phyloP scores from a whole-genome alignment of 1,284 basidiomycete genomes.

The Ceratobasidium sp. region DNA sequence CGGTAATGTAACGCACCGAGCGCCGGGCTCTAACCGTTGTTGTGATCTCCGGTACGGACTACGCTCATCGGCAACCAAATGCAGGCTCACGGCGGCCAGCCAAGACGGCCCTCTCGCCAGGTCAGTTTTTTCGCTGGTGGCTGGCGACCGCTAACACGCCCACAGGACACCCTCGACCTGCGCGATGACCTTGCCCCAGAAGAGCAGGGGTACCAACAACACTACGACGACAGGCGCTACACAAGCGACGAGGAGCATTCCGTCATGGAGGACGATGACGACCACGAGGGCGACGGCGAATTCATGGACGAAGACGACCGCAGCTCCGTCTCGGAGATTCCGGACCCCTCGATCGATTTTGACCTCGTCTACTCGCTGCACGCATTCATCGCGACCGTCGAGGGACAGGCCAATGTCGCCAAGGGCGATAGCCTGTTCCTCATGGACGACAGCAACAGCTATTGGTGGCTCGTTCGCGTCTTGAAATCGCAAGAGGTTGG shows the following conservation, averaged over 20 bases:
- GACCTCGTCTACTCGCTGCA: slow-evolving; percentile 90
- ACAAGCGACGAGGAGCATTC: slow-evolving; percentile 49
- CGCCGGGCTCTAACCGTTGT: slow-evolving; percentile 25
- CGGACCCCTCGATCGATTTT: slow-evolving; percentile 91
- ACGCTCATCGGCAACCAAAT: slow-evolving; percentile 33
- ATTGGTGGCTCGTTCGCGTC: slow-evolving; percentile 98
- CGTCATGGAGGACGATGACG: slow-evolving; percentile 50
- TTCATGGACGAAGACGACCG: slow-evolving; percentile 49
- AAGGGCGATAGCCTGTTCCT: slow-evolving; percentile 94
- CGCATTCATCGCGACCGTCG: slow-evolving; percentile 94
- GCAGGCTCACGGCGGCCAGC: slow-evolving; percentile 32
- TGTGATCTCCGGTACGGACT: slow-evolving; percentile 42
- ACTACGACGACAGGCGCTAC: slow-evolving; percentile 39
- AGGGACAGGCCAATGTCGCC: slow-evolving; percentile 95
- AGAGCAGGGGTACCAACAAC: slow-evolving; percentile 40
- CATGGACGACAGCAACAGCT: slow-evolving; percentile 96
- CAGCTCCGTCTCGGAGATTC: slow-evolving; percentile 84
- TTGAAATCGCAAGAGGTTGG: slow-evolving; percentile 99
- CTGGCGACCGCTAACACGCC: not conserved
- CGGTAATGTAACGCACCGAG: not conserved
- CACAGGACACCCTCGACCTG: slow-evolving; percentile 29
- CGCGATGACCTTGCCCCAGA: slow-evolving; percentile 28
- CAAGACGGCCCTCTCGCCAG: slow-evolving; percentile 35
- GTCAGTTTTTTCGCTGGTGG: not conserved
- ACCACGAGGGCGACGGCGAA: slow-evolving; percentile 48